phyloP scores from a whole-genome alignment of 176 grass and related monocot genomes.

The Musa troglodytarum region DNA sequence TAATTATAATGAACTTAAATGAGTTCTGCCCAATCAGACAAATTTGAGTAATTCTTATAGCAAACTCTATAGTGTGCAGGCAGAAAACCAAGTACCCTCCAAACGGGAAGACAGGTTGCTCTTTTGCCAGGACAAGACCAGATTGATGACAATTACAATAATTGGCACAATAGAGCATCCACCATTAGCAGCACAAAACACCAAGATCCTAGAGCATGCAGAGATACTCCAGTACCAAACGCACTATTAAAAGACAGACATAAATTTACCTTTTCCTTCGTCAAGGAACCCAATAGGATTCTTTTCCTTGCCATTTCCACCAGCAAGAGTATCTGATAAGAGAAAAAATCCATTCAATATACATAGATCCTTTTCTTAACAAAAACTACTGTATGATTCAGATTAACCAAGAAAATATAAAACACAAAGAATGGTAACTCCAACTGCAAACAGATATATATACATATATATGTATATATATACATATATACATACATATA shows the following conservation, averaged over 20 bases:
- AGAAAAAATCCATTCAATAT: not conserved
- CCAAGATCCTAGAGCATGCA: not conserved
- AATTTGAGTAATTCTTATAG: too few species aligned
- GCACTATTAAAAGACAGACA: not conserved
- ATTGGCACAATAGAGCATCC: not conserved
- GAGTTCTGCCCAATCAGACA: too few species aligned
- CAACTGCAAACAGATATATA: too few species aligned
- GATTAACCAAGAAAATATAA: not conserved
- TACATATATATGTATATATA: too few species aligned
- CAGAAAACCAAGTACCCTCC: too few species aligned
- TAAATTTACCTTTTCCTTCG: constrained; percentile 60
- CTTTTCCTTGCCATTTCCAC: constrained; percentile 76
- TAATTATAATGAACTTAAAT: too few species aligned
- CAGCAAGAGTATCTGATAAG: constrained; percentile 50
- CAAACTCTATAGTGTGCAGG: too few species aligned
- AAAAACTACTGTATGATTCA: not conserved
- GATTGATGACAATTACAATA: not conserved
- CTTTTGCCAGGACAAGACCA: too few species aligned
- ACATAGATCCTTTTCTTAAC: not conserved
- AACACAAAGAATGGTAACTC: not conserved
- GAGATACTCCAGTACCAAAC: not conserved
- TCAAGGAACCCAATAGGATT: constrained; percentile 66
- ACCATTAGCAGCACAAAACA: not conserved
- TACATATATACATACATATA: too few species aligned
- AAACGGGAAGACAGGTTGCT: too few species aligned